These are phyloP conservation scores for Tetracladium maxilliforme DNA, from an alignment of 2,329 filamentous ascomycete genomes.

Conservation along the genomic window DNA sequence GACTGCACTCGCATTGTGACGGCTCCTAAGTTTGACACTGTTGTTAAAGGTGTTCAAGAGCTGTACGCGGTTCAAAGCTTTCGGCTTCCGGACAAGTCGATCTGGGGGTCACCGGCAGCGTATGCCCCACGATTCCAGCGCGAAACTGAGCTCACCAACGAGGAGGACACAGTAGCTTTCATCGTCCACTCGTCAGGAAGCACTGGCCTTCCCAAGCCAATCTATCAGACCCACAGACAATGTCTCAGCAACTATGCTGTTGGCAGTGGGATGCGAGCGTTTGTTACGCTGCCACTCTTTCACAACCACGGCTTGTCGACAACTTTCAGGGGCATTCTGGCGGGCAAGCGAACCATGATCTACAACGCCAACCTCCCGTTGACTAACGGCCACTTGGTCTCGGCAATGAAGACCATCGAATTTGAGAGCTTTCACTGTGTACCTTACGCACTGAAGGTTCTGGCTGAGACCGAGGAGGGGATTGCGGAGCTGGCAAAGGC, in stretches of 20 bases:
- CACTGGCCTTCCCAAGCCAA: slow-evolving; percentile 35
- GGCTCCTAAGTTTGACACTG: slow-evolving; percentile 3
- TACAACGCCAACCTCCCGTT: slow-evolving; percentile 40
- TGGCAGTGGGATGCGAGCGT: slow-evolving; percentile 24
- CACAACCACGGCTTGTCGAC: slow-evolving; percentile 44
- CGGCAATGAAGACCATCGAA: slow-evolving; percentile 23
- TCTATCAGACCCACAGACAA: slow-evolving; percentile 29
- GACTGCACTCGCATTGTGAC: slow-evolving; percentile 15
- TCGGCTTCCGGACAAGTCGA: slow-evolving; percentile 6
- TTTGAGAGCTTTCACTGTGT: slow-evolving; percentile 43
- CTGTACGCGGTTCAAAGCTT: slow-evolving; percentile 10
- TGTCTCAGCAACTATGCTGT: slow-evolving; percentile 16
- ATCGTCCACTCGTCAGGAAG: slow-evolving; percentile 22
- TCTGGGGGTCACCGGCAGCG: slow-evolving; percentile 5
- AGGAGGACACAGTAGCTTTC: background rate
- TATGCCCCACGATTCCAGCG: slow-evolving; percentile 4
- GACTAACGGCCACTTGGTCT: slow-evolving; percentile 29
- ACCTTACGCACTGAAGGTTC: slow-evolving; percentile 40
- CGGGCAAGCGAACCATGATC: slow-evolving; percentile 31
- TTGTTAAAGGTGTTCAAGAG: slow-evolving; percentile 8
- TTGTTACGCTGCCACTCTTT: slow-evolving; percentile 41
- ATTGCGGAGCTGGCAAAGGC: slow-evolving; percentile 24
- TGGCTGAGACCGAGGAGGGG: slow-evolving; percentile 36
- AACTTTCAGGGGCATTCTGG: slow-evolving; percentile 34
- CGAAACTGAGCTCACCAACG: slow-evolving; percentile 2